Evolutionary conservation across 306 rosid genomes (phyloP).

Genomic region (Vigna angularis): DNA sequence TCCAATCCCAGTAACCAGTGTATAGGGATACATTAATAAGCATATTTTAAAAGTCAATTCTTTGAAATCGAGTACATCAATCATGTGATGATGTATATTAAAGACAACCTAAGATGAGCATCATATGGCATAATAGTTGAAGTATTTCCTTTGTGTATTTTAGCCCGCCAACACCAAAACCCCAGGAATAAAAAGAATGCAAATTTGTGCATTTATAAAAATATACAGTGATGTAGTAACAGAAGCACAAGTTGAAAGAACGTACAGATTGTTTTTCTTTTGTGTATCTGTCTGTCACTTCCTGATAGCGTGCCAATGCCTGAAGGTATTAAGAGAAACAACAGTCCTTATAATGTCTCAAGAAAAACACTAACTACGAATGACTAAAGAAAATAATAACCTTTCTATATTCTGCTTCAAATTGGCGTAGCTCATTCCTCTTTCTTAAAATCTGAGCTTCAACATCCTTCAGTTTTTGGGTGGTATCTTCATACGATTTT

Average conservation of each 20-base stretch:
- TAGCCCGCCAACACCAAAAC: background rate
- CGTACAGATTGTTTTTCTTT: conserved; percentile 90
- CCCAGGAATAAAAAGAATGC: conserved; percentile 21
- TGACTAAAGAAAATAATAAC: conserved; percentile 49
- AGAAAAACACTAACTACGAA: conserved; percentile 23
- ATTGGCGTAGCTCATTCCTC: conserved; percentile 97
- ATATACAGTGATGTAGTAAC: conserved; percentile 31
- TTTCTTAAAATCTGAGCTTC: conserved; percentile 95
- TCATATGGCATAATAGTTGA: conserved; percentile 21
- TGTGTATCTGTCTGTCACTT: conserved; percentile 91
- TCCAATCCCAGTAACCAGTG: background rate
- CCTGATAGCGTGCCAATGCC: conserved; percentile 97
- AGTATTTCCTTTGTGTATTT: conserved; percentile 19
- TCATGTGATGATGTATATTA: background rate
- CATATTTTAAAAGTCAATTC: background rate
- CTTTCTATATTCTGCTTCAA: conserved; percentile 92
- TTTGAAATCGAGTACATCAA: background rate
- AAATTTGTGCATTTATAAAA: conserved; percentile 35
- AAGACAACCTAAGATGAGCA: conserved; percentile 28
- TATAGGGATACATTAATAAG: background rate
- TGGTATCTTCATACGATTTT: conserved; percentile 75
- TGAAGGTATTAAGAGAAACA: conserved; percentile 46
- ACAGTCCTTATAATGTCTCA: conserved; percentile 30
- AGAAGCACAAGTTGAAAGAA: conserved; percentile 37
- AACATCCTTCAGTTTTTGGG: conserved; percentile 78